These are phyloP conservation scores for Diaporthe caulivora DNA, from an alignment of 2,329 filamentous ascomycete genomes.

Conservation along the genomic window DNA sequence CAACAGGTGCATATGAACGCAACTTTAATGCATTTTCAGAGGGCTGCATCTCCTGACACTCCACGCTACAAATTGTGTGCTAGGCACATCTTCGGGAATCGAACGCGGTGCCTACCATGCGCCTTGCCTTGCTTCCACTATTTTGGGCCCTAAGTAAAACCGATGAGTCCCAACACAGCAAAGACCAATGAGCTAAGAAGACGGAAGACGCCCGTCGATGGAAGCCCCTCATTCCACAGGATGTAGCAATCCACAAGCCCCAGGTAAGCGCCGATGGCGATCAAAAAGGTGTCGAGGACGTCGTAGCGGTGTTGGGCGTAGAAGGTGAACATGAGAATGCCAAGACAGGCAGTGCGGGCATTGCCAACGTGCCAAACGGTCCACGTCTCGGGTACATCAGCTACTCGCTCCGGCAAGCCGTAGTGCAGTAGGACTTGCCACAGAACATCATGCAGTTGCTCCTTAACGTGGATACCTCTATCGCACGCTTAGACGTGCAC, in stretches of 20 bases:
- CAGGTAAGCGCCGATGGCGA: not conserved
- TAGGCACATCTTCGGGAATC: too few species aligned
- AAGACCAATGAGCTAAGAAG: conserved; percentile 8
- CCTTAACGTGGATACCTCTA: too few species aligned
- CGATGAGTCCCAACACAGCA: not conserved
- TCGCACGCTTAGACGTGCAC: too few species aligned
- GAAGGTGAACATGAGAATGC: conserved; percentile 6
- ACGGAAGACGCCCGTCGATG: not conserved
- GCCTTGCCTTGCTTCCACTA: too few species aligned
- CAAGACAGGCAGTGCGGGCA: conserved; percentile 4
- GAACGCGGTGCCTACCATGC: too few species aligned
- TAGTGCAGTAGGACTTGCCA: conserved; percentile 1
- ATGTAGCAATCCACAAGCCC: not conserved
- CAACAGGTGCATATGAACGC: too few species aligned
- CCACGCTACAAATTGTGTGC: too few species aligned
- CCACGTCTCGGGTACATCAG: conserved; percentile 7
- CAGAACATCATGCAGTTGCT: too few species aligned
- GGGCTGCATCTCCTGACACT: too few species aligned
- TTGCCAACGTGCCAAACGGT: conserved; percentile 15
- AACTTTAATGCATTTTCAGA: too few species aligned
- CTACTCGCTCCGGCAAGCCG: conserved; percentile 4
- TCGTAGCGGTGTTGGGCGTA: conserved; percentile 9
- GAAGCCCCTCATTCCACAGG: not conserved
- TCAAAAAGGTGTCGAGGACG: conserved; percentile 7
- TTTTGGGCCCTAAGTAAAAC: not conserved